Percentiles rank a stretch among this genome's conserved stretches.
Conservation (phyloP, 129 eudicot species). For the Chrysanthemum lavandulifolium region DNA sequence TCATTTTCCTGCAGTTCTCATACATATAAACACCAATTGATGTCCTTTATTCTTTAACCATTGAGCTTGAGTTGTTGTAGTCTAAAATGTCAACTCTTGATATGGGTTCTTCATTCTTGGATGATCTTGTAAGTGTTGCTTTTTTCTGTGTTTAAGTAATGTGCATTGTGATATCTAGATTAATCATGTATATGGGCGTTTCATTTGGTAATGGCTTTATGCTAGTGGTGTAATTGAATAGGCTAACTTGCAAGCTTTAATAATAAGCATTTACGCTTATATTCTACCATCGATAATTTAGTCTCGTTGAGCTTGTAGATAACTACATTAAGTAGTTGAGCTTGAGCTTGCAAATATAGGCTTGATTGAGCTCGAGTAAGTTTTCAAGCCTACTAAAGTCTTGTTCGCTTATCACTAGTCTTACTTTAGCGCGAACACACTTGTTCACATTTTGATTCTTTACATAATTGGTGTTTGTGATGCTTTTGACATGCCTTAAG, state of each 20-base stretch:
- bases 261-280: too few species aligned
- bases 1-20: not conserved
- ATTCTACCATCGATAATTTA: too few species aligned
- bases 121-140: constrained; percentile 16
- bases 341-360: too few species aligned
- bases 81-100: constrained; percentile 15
- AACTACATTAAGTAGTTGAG: too few species aligned
- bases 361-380: too few species aligned
- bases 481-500: not conserved
- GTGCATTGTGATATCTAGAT: not conserved
- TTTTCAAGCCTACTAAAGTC: too few species aligned
- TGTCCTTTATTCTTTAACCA: not conserved
- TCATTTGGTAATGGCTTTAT: constrained; percentile 17
- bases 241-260: too few species aligned
- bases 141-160: constrained; percentile 4
- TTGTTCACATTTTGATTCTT: too few species aligned
- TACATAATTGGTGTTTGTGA: constrained; percentile 5
- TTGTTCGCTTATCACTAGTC: too few species aligned
- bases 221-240: not conserved
- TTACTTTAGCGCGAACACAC: too few species aligned
- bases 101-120: constrained; percentile 28
- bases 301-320: too few species aligned
- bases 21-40: not conserved
- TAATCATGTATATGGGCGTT: constrained; percentile 21
- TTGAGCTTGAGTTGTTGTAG: not conserved